Evolutionary conservation across 768 basidiomycete genomes (phyloP).

Genomic region (Tylopilus sp.): DNA sequence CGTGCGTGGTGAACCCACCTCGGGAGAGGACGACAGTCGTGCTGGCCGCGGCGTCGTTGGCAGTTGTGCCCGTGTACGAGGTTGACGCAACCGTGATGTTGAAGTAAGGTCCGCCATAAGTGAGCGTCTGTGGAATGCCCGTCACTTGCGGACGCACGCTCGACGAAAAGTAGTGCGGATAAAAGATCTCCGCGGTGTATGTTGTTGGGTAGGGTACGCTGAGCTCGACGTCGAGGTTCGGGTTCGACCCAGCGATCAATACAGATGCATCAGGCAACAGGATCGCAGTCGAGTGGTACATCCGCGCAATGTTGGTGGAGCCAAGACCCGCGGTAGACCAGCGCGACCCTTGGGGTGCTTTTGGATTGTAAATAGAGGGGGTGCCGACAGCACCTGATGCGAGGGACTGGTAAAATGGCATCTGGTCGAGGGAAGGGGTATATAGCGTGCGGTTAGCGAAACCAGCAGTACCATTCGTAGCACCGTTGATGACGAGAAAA

Average conservation of each 20-base stretch:
- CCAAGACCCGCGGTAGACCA: slow-evolving; percentile 69
- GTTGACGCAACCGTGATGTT: slow-evolving; percentile 65
- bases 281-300: slow-evolving; percentile 93
- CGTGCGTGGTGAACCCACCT: slow-evolving; percentile 83
- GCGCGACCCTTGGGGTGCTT: slow-evolving; percentile 61
- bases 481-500: slow-evolving; percentile 80
- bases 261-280: slow-evolving; percentile 86
- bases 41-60: slow-evolving; percentile 69
- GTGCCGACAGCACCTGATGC: slow-evolving; percentile 75
- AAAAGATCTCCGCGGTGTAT: slow-evolving; percentile 85
- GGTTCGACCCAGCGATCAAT: slow-evolving; percentile 89
- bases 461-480: slow-evolving; percentile 81
- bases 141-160: slow-evolving; percentile 62
- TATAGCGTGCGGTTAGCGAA: slow-evolving; percentile 58
- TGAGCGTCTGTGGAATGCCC: slow-evolving; percentile 68
- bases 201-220: slow-evolving; percentile 65
- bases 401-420: slow-evolving; percentile 71
- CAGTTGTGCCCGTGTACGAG: slow-evolving; percentile 57
- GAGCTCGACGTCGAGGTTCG: slow-evolving; percentile 78
- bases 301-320: slow-evolving; percentile 63
- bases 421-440: slow-evolving; percentile 40
- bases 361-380: slow-evolving; percentile 84
- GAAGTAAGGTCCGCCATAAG: slow-evolving; percentile 82
- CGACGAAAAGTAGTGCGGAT: slow-evolving; percentile 83
- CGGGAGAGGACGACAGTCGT: slow-evolving; percentile 77